Percentiles rank a stretch among this genome's conserved stretches.
Evolutionary conservation across 148 eudicot species (phyloP).

Genomic region (Silene conica): DNA sequence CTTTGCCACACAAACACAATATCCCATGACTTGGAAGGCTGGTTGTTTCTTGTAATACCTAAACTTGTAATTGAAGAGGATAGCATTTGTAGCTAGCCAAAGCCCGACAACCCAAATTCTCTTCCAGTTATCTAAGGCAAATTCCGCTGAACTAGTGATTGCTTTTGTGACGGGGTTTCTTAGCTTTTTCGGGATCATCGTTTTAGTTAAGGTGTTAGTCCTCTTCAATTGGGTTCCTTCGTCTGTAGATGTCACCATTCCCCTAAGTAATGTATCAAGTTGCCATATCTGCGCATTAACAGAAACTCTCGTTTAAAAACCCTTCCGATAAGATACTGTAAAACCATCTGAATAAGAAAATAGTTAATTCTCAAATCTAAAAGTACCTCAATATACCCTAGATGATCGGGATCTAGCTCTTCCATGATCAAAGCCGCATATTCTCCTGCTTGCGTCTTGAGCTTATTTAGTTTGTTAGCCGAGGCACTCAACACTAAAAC

Average conservation of each 20-base stretch:
- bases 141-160: constrained; percentile 43
- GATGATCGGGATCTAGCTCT: constrained; percentile 88
- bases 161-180: constrained; percentile 58
- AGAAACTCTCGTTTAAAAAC: background rate
- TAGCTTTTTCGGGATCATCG: constrained; percentile 69
- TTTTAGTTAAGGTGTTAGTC: constrained; percentile 58
- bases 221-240: constrained; percentile 34
- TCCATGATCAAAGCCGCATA: constrained; percentile 96
- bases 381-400: constrained; percentile 77
- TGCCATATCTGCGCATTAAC: constrained; percentile 75
- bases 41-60: constrained; percentile 25
- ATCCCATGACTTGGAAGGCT: constrained; percentile 60
- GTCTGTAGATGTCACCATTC: constrained; percentile 62
- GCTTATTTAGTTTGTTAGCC: constrained; percentile 77
- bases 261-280: constrained; percentile 82
- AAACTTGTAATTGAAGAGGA: constrained; percentile 65
- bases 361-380: background rate
- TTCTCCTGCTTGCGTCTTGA: constrained; percentile 63
- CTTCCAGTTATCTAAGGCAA: constrained; percentile 71
- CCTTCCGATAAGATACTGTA: no score
- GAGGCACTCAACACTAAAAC: constrained; percentile 91
- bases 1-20: constrained; percentile 83
- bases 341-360: no score
- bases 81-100: constrained; percentile 50
- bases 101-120: constrained; percentile 53